Percentiles rank a stretch among this genome's conserved stretches.
phyloP scores from a whole-genome alignment of 768 basidiomycete species.

The Pilatotrama ljubarskyi region DNA sequence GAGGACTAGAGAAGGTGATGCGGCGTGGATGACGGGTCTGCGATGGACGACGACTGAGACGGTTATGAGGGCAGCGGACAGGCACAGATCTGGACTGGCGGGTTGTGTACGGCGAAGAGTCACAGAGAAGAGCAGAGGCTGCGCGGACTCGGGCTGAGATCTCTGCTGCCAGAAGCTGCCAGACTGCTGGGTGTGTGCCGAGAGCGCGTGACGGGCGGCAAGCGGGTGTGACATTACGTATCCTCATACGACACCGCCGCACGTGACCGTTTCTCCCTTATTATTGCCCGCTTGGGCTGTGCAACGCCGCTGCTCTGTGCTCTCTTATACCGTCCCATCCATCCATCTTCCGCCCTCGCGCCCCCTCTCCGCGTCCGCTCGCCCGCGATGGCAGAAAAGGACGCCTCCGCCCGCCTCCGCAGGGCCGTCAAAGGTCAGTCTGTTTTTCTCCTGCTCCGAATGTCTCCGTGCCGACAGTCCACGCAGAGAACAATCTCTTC shows the following conservation, averaged over 20 bases:
- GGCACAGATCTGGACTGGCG: not conserved
- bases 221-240: constrained; percentile 24
- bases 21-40: not conserved
- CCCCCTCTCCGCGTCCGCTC: constrained; percentile 25
- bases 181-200: not conserved
- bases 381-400: constrained; percentile 76
- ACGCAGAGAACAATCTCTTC: constrained; percentile 88
- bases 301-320: constrained; percentile 18
- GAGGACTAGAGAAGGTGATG: not conserved
- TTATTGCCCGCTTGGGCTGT: constrained; percentile 29
- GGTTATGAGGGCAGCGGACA: constrained; percentile 8
- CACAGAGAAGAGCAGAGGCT: not conserved
- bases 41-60: not conserved
- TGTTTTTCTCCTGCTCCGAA: not conserved
- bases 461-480: constrained; percentile 11
- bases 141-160: no score
- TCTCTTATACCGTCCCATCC: constrained; percentile 24
- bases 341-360: constrained; percentile 19
- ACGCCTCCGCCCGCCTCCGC: constrained; percentile 70
- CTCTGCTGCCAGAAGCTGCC: no score
- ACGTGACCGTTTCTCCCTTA: constrained; percentile 27
- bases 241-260: not conserved
- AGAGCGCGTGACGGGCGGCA: not conserved
- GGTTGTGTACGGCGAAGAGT: not conserved
- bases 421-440: constrained; percentile 74